Evolutionary conservation across 2,329 filamentous ascomycete species (phyloP).

Genomic region (Fusarium sacchari): DNA sequence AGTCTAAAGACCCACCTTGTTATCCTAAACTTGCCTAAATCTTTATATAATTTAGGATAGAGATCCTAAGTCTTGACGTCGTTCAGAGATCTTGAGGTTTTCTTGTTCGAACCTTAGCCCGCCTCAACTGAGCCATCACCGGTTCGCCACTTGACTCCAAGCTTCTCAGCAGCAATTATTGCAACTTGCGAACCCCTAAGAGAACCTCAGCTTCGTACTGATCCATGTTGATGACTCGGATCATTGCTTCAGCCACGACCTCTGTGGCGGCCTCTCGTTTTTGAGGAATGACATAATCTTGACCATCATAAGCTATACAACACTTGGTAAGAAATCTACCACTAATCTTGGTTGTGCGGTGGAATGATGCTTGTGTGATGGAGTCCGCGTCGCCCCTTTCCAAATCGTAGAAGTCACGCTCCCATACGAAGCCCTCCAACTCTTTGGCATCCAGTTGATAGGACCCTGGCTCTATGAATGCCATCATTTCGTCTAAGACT

Average conservation of each 20-base stretch:
- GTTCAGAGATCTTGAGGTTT: background rate
- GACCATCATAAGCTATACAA: background rate
- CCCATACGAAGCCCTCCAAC: background rate
- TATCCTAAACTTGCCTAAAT: background rate
- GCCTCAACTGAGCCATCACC: background rate
- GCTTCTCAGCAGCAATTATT: background rate
- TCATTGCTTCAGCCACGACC: background rate
- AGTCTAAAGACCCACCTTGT: background rate
- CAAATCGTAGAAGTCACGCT: background rate
- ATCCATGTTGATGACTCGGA: background rate
- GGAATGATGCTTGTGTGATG: background rate
- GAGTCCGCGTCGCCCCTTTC: background rate
- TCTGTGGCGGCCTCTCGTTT: background rate
- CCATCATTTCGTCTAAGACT: background rate
- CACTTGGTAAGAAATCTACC: background rate
- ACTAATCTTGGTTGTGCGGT: background rate
- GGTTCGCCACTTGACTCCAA: background rate
- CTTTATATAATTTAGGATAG: background rate
- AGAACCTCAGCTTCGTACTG: background rate
- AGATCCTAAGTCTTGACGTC: background rate
- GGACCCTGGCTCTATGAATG: background rate
- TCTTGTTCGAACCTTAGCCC: background rate
- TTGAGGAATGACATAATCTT: background rate
- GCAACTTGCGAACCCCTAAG: background rate
- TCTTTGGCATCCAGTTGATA: background rate